These are phyloP conservation scores for Naganishia sp. DNA, from an alignment of 1,284 basidiomycete genomes.

Conservation along the genomic window DNA sequence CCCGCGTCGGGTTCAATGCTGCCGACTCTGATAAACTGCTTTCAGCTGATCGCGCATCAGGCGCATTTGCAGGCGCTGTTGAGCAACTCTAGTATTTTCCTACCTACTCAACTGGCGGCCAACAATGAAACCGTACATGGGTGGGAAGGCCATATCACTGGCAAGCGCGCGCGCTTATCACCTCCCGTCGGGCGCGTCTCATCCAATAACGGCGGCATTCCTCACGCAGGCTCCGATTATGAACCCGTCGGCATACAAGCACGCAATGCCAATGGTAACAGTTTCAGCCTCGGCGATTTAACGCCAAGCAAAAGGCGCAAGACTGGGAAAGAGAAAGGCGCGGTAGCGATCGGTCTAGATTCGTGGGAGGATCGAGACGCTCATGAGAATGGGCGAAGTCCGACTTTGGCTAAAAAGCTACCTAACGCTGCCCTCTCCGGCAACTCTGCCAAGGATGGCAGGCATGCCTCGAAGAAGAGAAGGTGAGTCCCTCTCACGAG, in stretches of 20 bases:
- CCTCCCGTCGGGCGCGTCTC: background rate
- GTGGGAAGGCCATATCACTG: background rate
- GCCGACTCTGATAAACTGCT: background rate
- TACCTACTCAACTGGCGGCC: constrained; percentile 6
- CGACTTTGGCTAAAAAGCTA: background rate
- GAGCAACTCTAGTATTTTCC: constrained; percentile 53
- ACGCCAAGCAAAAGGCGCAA: constrained; percentile 38
- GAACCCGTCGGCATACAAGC: background rate
- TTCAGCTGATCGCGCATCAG: constrained; percentile 67
- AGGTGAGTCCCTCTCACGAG: constrained; percentile 37
- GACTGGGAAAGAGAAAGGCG: constrained; percentile 1
- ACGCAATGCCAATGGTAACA: background rate
- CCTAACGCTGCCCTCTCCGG: background rate
- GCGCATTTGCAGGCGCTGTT: constrained; percentile 62
- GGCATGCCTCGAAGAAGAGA: constrained; percentile 46
- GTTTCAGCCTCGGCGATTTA: constrained; percentile 31
- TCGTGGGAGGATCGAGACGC: constrained; percentile 27
- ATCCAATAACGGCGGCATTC: background rate
- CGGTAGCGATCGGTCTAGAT: background rate
- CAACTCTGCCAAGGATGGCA: constrained; percentile 41
- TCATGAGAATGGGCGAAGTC: constrained; percentile 29
- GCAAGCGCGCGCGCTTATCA: background rate
- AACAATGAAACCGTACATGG: background rate
- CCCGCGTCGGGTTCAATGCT: background rate
- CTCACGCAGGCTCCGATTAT: background rate